Evolutionary conservation across 495 filamentous ascomycete species (phyloP), one percentile per base, ranked within the genome.

Genomic region (Penicillium parvum): DNA sequence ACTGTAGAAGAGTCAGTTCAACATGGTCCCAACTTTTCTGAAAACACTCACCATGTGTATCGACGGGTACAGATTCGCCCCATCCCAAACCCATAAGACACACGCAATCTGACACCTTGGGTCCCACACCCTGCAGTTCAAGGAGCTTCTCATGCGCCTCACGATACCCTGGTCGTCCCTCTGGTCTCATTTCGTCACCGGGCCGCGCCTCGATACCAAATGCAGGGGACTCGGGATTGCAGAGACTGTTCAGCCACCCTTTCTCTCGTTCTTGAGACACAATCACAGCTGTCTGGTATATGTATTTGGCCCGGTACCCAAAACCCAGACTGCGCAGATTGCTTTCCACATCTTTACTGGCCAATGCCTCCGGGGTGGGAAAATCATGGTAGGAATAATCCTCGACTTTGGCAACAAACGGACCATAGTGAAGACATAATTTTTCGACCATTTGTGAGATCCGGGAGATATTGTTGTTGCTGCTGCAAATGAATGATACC

Each of bases 371-470:
- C 0, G 92, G 88, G 0, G 69, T 35, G 0, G 92, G 92, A 44
- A 99, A 96, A 55, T 95, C 94, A 56, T 96, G 81, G 59, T 92
- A 96, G 9, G 81, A 54, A 21, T 79, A 75, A 2, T 73, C 78
- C 18, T 80, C 81, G 39, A 96, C 58, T 37, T 80, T 76, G 10
- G 79, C 88, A 25, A 97, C 72, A 14, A 84, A 67, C 0, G 82
- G 77, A 0, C 92, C 92, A 53, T 96, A 97, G 50, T 94, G 75
- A 11, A 77, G 42, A 59, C 92, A 97, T 6, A 99, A 72, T 52
- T 96, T 97, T 43, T 90, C 79, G 15, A 96, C 87, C 92, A 99
- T 97, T 59, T 90, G 85, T 9, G 85, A 88, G 53, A 99, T 99
- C 18, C 92, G 83, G 4, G 79, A 73, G 43, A 99, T 99, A 58